These are phyloP conservation scores for Thermoascus crustaceus DNA, from an alignment of 2,329 filamentous ascomycete species.

Conservation along the genomic window DNA sequence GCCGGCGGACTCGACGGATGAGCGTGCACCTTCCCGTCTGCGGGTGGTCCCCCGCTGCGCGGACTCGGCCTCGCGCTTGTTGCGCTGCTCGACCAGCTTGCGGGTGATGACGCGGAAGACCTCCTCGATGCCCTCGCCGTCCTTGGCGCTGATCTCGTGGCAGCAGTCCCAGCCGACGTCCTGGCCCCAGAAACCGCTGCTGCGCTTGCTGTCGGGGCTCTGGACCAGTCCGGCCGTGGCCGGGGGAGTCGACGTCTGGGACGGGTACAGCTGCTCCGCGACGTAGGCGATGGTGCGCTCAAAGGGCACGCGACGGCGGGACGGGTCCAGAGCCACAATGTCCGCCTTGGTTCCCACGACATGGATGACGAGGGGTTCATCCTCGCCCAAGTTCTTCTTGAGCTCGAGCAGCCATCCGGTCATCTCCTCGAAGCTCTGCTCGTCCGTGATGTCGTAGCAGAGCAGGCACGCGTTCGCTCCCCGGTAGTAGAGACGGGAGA, in stretches of 20 bases:
- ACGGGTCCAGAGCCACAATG: conserved; percentile 76
- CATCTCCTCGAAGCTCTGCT: conserved; percentile 82
- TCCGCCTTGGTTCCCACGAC: conserved; percentile 95
- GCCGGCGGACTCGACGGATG: conserved; percentile 42
- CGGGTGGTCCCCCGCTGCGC: conserved; percentile 40
- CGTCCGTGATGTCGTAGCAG: conserved; percentile 89
- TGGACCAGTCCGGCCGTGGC: conserved; percentile 47
- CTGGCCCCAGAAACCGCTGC: conserved; percentile 63
- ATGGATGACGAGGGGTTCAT: conserved; percentile 70
- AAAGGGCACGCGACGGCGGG: conserved; percentile 75
- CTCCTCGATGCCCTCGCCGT: conserved; percentile 91
- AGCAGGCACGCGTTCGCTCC: conserved; percentile 89
- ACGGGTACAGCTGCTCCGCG: conserved; percentile 77
- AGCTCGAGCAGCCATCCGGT: conserved; percentile 83
- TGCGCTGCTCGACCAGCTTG: conserved; percentile 68
- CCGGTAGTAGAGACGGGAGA: conserved; percentile 91
- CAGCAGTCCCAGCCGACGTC: conserved; percentile 95
- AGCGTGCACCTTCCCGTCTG: conserved; percentile 29
- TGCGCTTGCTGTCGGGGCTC: conserved; percentile 38
- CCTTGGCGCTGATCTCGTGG: conserved; percentile 92
- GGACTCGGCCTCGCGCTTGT: conserved; percentile 44
- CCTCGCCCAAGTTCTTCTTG: conserved; percentile 61
- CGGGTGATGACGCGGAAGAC: conserved; percentile 86
- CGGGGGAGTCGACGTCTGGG: conserved; percentile 58
- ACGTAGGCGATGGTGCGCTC: conserved; percentile 95